A percentile compares a stretch with the other conserved stretches of the same genome.
Evolutionary conservation across 495 filamentous ascomycete species (phyloP).

Genomic region (Cryomyces minteri): DNA sequence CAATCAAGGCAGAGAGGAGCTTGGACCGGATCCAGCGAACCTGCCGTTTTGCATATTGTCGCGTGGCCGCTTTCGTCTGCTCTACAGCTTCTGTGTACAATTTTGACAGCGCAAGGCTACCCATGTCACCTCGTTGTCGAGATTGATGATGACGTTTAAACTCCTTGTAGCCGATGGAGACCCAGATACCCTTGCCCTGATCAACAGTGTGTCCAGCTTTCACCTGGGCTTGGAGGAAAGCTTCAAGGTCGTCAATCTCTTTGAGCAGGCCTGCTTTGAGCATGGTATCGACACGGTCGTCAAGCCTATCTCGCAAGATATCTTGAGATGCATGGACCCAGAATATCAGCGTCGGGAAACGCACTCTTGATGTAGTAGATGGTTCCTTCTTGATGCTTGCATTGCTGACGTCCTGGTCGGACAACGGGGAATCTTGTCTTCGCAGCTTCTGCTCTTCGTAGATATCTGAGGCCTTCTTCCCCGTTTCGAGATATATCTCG

Average conservation of each 20-base stretch:
- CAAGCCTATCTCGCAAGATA: constrained; percentile 46
- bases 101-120: constrained; percentile 23
- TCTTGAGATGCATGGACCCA: constrained; percentile 69
- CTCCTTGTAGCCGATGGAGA: constrained; percentile 91
- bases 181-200: constrained; percentile 69
- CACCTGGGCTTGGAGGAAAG: constrained; percentile 28
- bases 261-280: constrained; percentile 47
- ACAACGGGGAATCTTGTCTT: constrained; percentile 2
- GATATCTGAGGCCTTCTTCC: constrained; percentile 64
- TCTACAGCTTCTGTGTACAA: constrained; percentile 30
- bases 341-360: constrained; percentile 51
- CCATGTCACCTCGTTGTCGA: constrained; percentile 18
- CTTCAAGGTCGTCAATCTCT: constrained; percentile 45
- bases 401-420: no score
- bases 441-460: constrained; percentile 53
- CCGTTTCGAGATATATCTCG: constrained; percentile 71
- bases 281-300: constrained; percentile 71
- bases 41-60: constrained; percentile 75
- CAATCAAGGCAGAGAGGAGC: constrained; percentile 42
- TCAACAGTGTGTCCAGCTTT: constrained; percentile 39
- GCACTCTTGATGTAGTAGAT: constrained; percentile 3
- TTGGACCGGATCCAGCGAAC: constrained; percentile 74
- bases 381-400: neutral
- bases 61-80: constrained; percentile 54
- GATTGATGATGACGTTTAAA: constrained; percentile 50